Evolutionary conservation across 1,139 yeast species (phyloP).

Genomic region (Barnettozyma hawaiiensis): DNA sequence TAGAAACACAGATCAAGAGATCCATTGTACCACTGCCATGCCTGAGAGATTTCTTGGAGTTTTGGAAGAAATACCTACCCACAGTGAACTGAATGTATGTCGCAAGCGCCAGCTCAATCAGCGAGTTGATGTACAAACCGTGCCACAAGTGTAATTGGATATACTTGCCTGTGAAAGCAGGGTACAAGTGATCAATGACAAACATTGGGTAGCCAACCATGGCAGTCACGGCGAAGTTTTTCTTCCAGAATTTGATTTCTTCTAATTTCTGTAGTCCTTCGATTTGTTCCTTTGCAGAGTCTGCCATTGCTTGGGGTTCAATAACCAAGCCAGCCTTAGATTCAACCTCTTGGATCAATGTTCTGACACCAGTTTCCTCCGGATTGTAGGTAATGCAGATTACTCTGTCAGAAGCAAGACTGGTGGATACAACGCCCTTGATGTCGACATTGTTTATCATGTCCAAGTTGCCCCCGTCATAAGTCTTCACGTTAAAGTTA

Average conservation of each 20-base stretch:
- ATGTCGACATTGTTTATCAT: not conserved
- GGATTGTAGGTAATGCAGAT: conserved; percentile 38
- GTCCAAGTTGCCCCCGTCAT: conserved; percentile 4
- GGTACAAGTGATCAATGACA: conserved; percentile 46
- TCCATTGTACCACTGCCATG: conserved; percentile 94
- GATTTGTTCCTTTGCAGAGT: conserved; percentile 42
- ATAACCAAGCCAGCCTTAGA: conserved; percentile 22
- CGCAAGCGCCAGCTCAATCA: conserved; percentile 58
- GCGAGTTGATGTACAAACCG: conserved; percentile 50
- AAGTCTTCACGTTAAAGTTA: conserved; percentile 18
- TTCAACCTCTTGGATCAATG: conserved; percentile 36
- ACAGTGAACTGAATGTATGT: conserved; percentile 60
- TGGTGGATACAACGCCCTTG: conserved; percentile 16
- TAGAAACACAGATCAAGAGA: conserved; percentile 78
- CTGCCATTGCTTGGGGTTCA: conserved; percentile 31
- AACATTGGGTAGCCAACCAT: conserved; percentile 61
- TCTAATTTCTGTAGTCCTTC: conserved; percentile 60
- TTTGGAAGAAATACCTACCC: conserved; percentile 58
- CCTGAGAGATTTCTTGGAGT: conserved; percentile 58
- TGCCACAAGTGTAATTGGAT: conserved; percentile 32
- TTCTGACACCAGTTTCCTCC: conserved; percentile 37
- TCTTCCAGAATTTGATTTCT: conserved; percentile 69
- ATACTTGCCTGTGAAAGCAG: conserved; percentile 28
- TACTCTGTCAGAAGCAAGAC: conserved; percentile 23
- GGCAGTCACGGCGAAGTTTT: conserved; percentile 46